Conservation (phyloP, 2,329 filamentous ascomycete genomes). For the Scytalidium sp. region DNA sequence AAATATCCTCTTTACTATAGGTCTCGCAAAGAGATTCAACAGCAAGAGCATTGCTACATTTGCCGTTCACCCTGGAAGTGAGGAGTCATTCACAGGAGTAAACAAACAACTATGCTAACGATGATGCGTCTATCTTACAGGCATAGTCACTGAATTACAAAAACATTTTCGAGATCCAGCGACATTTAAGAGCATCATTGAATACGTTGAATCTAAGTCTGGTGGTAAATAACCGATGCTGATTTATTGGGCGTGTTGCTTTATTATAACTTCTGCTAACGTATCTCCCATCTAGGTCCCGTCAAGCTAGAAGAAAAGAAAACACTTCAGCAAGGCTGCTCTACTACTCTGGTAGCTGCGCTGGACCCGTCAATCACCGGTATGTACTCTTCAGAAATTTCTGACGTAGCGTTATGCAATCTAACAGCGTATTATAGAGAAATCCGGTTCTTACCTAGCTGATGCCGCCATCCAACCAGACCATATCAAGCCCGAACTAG, state of each 20-base stretch:
- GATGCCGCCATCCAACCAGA: neutral
- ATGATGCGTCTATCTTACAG: neutral
- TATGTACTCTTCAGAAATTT: no score
- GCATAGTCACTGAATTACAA: neutral
- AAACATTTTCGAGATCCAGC: neutral
- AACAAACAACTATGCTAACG: neutral
- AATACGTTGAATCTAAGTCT: neutral
- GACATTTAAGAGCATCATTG: neutral
- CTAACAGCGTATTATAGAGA: neutral
- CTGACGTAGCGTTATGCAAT: no score
- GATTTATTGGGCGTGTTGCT: neutral
- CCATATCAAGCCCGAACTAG: neutral
- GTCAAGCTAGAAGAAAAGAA: slow-evolving; percentile 1
- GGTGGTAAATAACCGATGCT: neutral
- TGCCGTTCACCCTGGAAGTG: slow-evolving; percentile 25
- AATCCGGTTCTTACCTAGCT: neutral
- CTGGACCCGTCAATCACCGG: slow-evolving; percentile 31
- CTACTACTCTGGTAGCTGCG: slow-evolving; percentile 34
- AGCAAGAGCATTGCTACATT: slow-evolving; percentile 21
- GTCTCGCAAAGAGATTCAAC: slow-evolving; percentile 22
- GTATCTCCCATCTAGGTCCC: no score
- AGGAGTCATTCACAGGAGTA: neutral
- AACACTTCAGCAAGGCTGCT: slow-evolving; percentile 9
- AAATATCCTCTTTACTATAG: slow-evolving; percentile 31
- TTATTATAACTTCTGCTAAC: neutral